Evolutionary conservation across 768 basidiomycete genomes (phyloP).

Genomic region (Boletales sp.): DNA sequence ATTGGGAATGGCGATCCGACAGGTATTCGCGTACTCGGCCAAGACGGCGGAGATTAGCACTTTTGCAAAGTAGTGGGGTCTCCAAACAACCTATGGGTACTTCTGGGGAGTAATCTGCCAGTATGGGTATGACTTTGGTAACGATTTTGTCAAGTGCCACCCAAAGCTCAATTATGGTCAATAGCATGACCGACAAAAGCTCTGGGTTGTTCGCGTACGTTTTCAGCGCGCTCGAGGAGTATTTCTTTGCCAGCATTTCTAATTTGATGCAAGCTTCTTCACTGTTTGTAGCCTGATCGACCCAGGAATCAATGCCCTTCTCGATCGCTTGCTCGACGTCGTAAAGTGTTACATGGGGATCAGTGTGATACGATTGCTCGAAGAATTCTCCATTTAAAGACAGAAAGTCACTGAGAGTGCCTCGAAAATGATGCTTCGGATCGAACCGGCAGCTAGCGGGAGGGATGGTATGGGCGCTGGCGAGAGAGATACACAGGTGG

Average conservation of each 20-base stretch:
- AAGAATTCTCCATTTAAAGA: slow-evolving; percentile 13
- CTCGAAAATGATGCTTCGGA: slow-evolving; percentile 6
- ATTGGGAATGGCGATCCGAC: slow-evolving; percentile 19
- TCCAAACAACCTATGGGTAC: slow-evolving; percentile 37
- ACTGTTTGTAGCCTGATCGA: slow-evolving; percentile 14
- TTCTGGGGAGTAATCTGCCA: slow-evolving; percentile 45
- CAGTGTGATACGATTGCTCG: slow-evolving; percentile 2
- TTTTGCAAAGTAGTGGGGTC: slow-evolving; percentile 37
- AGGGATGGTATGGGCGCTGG: not conserved
- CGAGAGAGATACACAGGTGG: slow-evolving; percentile 25
- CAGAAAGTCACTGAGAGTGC: slow-evolving; percentile 16
- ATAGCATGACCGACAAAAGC: slow-evolving; percentile 35
- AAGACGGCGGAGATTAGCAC: slow-evolving; percentile 28
- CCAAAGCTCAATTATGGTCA: slow-evolving; percentile 48
- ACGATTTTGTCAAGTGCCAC: slow-evolving; percentile 40
- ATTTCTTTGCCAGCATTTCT: slow-evolving; percentile 22
- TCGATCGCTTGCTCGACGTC: slow-evolving; percentile 38
- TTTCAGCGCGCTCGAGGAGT: slow-evolving; percentile 22
- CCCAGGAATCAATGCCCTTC: slow-evolving; percentile 32
- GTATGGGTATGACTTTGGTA: slow-evolving; percentile 33
- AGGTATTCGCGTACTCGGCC: slow-evolving; percentile 30
- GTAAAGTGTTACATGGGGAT: slow-evolving; percentile 22
- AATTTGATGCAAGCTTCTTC: slow-evolving; percentile 25
- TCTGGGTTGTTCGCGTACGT: slow-evolving; percentile 37
- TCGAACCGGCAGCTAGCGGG: not conserved